Evolutionary conservation across 1,139 yeast genomes (phyloP), one percentile per base, ranked within the genome.

Genomic region (Arxiozyma heterogenica): DNA sequence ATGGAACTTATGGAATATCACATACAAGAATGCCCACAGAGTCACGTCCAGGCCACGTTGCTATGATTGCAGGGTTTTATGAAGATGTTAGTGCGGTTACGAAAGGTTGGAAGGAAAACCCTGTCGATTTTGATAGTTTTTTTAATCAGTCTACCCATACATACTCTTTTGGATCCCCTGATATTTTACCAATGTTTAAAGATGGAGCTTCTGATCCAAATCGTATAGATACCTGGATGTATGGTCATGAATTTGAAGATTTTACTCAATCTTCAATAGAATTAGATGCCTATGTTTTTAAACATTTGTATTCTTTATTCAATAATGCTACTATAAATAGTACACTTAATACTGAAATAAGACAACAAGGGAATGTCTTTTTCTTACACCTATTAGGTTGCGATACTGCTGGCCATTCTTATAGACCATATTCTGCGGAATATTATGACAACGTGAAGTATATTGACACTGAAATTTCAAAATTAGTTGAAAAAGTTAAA

Each of bases 11-110:
- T 77, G 98, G 98, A 41, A 80, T 94, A 48, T 91, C 98, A 22
- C 96, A 94, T 64, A 94, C 99, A 1, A 80, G 98, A 71, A 90
- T 94, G 96, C 99, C 99, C n/a, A 94, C 98, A 0, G 99, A 94
- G 71, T 90, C 97, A 8, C 80, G 99, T 56, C 99, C 99, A 0
- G 99, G 99, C 12, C 99, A 94, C 70, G 98, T 94, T 49, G 98
- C 98, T 3, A 83, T 94, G 84, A 94, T 94, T 66, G 98, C 98
- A 1, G 98, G 99, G 1, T 93, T 94, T 68, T 94, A 94, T 70
- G 98, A 94, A 72, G 98, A 94, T 68, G 98, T 94, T 7, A 84
- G 94, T 61, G 98, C 98, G 1, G 98, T 94, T 1, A 93, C 98
- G 0, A 94, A 93, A 66, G 99, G 93, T 4, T 94, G 98, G 99